Evolutionary conservation across 2,329 filamentous ascomycete genomes (phyloP), one percentile per base, ranked within the genome.

Genomic region (Trichoderma lentiforme): DNA sequence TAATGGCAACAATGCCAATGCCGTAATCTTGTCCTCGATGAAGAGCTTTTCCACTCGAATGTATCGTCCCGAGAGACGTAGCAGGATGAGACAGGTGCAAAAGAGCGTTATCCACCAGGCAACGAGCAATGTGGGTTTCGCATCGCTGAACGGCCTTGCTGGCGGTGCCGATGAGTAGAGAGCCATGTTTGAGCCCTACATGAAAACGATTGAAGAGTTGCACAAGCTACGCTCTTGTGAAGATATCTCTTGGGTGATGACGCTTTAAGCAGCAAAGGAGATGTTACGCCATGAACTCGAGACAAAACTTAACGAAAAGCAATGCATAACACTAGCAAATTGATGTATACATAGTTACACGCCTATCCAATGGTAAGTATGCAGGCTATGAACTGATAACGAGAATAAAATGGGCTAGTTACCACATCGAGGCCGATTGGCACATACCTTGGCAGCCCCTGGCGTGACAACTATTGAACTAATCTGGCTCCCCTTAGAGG

Each of bases 41-140:
- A 66, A 66, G 4, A 66, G 12, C 63, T 57, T 66, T 57, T 66
- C 63, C 21, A 66, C 63, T 18, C 63, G 63, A 66, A 66, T 66
- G 2, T 66, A 66, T 56, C 63, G 63, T 36, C 63, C 63, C 12
- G 63, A 66, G 21, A 66, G 47, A 15, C 63, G 63, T 26, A 66
- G 32, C 47, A 66, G 34, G 30, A 66, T 57, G 21, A 66, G 32
- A 53, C 47, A 66, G 51, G 63, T 66, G 24, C 63, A 66, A 39
- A 66, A 66, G 11, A 66, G 63, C 14, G 63, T 66, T 28, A 57
- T 66, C 63, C 63, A 66, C 63, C 63, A 66, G n/a, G 63, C 63
- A n/a, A 66, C 63, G 12, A 66, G 63, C 63, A 66, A 39, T 34
- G 63, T 66, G 12, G 63, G 63, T 57, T 66, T 66, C 6, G 63